Conservation (phyloP, 768 basidiomycete species). For the Calocybe cyanea region DNA sequence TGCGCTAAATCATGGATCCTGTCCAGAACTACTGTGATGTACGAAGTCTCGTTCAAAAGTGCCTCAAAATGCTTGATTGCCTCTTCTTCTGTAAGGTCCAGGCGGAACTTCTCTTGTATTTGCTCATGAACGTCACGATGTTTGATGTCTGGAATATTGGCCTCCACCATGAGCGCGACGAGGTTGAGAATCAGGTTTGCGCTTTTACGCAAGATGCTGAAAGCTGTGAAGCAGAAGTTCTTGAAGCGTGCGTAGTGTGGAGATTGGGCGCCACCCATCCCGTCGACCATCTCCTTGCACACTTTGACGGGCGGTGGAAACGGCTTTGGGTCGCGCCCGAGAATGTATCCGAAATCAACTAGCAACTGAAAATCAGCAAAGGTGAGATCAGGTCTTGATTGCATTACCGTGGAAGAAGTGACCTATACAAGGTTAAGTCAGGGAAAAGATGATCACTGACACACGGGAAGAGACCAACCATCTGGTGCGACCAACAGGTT, state of each 20-base stretch:
- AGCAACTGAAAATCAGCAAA: constrained; percentile 3
- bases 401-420: constrained; percentile 91
- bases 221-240: constrained; percentile 95
- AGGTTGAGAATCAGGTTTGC: constrained; percentile 96
- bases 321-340: constrained; percentile 95
- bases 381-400: neutral
- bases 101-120: constrained; percentile 94
- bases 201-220: constrained; percentile 92
- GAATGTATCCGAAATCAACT: constrained; percentile 99
- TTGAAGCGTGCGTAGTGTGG: constrained; percentile 97
- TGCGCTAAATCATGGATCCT: constrained; percentile 89
- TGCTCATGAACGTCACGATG: constrained; percentile 83
- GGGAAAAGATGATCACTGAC: neutral
- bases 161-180: constrained; percentile 95
- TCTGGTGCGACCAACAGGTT: constrained; percentile 92
- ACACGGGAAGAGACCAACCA: constrained; percentile 41
- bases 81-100: constrained; percentile 93
- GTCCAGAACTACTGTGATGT: constrained; percentile 90
- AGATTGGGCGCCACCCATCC: constrained; percentile 96
- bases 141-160: constrained; percentile 97
- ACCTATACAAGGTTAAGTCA: constrained; percentile 33
- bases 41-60: constrained; percentile 90
- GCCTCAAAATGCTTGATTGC: constrained; percentile 97
- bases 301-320: constrained; percentile 98
- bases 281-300: constrained; percentile 99